Base-by-base conservation (phyloP, 139 green algal species). In the Volvox reticuliferus region DNA sequence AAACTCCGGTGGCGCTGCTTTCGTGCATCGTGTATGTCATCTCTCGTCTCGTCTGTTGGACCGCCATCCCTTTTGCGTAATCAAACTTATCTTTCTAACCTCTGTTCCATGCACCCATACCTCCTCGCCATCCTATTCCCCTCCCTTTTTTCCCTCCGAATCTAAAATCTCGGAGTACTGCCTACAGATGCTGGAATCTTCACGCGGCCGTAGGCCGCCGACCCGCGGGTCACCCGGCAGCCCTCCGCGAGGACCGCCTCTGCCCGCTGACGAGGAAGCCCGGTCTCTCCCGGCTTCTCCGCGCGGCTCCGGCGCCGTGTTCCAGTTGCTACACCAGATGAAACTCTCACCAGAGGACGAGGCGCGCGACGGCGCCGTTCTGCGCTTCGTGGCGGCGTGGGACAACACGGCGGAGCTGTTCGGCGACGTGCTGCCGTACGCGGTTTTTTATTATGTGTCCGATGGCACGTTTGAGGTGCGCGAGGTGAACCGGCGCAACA, bases 321-420 rank as follows among this genome's bases (percentile, higher is more conserved):
- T 91, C 87, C 30, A 76, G 50, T 95, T 91, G 95, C 97, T 24
- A 12, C 73, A 30, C 2, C 44, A 14, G 44, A 33, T 65, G 33
- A 16, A 28, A 69, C 86, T 2, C 14, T 1, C 22, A 0, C 17
- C 55, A 2, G 73, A 62, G 30, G 17, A 71, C 3, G 50, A 82
- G 44, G 55, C 50, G 50, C 86, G 86, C 0, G 86, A 90, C 86
- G 73, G 24, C 71, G 86, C 86, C 19, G 62, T 86, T 75, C 94
- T 99, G 82, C 94, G 97, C 32, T 99, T 98, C 95, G 97, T 93
- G 92, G 94, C 89, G 73, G 88, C 96, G 16, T 99, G 97, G 97
- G 96, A 99, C 88, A 96, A 98, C 93, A 91, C 91, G 28, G 77
- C 94, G 44, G 36, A 32, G 33, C 78, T 96, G 65, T 97, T 95